phyloP scores from a whole-genome alignment of 148 eudicot genomes.

The Spergularia marina region DNA sequence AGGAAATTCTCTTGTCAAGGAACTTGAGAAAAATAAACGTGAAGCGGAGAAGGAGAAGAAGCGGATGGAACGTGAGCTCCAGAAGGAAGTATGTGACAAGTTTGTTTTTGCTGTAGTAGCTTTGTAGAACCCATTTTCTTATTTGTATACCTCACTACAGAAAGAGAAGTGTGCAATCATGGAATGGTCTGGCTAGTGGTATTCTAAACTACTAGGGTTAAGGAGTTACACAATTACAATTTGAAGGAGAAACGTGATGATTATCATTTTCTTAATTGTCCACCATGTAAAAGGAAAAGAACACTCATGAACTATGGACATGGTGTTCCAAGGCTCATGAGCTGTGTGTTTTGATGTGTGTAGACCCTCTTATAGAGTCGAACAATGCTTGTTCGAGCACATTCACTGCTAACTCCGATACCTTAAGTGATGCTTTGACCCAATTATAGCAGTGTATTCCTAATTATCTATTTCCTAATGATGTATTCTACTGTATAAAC shows the following conservation, averaged over 20 bases:
- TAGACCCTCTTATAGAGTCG: too few species aligned
- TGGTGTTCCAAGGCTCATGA: too few species aligned
- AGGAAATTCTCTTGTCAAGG: constrained; percentile 54
- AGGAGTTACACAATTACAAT: neutral
- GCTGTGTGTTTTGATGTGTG: too few species aligned
- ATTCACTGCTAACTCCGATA: neutral
- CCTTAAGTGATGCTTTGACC: neutral
- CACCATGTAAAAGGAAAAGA: too few species aligned
- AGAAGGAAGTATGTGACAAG: constrained; percentile 66
- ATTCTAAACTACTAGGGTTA: neutral
- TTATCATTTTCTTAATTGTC: neutral
- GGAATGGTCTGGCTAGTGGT: neutral
- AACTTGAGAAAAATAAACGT: constrained; percentile 69
- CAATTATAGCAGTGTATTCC: neutral
- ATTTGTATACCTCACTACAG: neutral
- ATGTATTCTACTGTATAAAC: neutral
- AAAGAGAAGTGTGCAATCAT: neutral
- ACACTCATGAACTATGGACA: too few species aligned
- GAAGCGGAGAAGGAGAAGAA: constrained; percentile 75
- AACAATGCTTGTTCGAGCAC: too few species aligned
- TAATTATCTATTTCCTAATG: neutral
- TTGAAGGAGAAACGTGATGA: neutral
- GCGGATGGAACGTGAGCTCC: constrained; percentile 68
- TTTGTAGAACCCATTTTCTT: neutral
- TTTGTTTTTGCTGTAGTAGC: constrained; percentile 12